Conservation (phyloP, 176 grass and related monocot genomes). For the Aegilops bicornis region DNA sequence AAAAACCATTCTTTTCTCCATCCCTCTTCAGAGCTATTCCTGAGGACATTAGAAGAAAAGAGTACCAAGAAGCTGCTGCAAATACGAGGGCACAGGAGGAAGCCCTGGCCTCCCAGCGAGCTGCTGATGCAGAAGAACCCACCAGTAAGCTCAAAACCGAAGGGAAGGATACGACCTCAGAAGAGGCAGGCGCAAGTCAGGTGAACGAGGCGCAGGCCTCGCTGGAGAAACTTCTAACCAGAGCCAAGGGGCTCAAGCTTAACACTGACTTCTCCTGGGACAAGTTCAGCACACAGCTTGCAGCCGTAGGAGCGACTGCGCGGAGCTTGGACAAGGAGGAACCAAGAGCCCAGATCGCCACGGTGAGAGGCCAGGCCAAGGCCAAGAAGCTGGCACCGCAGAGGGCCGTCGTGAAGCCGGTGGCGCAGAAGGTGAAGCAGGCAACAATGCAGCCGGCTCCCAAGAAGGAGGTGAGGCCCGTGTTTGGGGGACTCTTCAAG, state of each 20-base stretch:
- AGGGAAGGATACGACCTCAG: conserved; percentile 3
- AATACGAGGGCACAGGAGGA: conserved; percentile 71
- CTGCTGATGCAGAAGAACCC: conserved; percentile 37
- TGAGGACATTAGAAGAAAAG: conserved; percentile 85
- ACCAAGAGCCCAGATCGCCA: conserved; percentile 69
- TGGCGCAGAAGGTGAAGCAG: conserved; percentile 46
- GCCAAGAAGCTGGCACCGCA: conserved; percentile 73
- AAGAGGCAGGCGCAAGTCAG: conserved; percentile 4
- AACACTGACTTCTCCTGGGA: conserved; percentile 64
- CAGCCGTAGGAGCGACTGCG: conserved; percentile 12
- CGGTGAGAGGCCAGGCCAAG: conserved; percentile 71
- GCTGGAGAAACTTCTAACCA: conserved; percentile 52
- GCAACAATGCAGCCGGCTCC: conserved; percentile 44
- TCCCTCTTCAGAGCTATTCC: conserved; percentile 56
- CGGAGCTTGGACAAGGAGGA: conserved; percentile 38
- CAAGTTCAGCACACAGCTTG: conserved; percentile 67
- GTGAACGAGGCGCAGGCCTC: conserved; percentile 38
- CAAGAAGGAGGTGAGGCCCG: conserved; percentile 61
- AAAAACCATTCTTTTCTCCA: not conserved
- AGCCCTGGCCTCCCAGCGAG: conserved; percentile 40
- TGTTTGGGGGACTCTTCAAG: conserved; percentile 96
- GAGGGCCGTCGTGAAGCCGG: conserved; percentile 73
- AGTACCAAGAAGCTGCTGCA: conserved; percentile 63
- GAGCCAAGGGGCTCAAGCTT: conserved; percentile 55
- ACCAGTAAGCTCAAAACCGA: conserved; percentile 38